Conservation (phyloP, 2,329 filamentous ascomycete species). For the Venturia effusa region DNA sequence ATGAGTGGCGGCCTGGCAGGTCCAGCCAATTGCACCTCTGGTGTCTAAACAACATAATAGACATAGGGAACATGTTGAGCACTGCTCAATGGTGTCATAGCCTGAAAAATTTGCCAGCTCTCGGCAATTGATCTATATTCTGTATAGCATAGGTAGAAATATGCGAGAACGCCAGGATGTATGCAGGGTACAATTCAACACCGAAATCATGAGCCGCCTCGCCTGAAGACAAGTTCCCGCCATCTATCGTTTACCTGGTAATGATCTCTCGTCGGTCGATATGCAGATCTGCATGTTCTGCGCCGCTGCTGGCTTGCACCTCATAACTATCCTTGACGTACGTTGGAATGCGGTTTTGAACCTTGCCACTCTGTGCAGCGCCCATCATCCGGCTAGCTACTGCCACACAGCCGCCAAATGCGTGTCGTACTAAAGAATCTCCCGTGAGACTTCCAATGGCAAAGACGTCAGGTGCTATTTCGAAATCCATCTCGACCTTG, state of each 20-base stretch:
- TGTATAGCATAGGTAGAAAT: neutral
- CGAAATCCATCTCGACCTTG: constrained; percentile 39
- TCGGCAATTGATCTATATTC: neutral
- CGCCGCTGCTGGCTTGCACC: constrained; percentile 4
- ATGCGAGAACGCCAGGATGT: neutral
- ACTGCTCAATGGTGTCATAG: no score
- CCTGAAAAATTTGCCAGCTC: no score
- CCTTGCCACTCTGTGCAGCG: neutral
- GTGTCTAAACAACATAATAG: no score
- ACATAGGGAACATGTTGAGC: no score
- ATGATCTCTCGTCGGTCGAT: constrained; percentile 5
- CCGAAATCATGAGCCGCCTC: neutral
- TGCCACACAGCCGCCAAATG: constrained; percentile 47
- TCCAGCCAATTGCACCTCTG: no score
- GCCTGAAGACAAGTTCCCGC: neutral
- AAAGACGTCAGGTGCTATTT: constrained; percentile 43
- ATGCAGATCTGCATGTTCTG: constrained; percentile 11
- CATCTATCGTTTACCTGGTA: neutral
- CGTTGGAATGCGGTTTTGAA: neutral
- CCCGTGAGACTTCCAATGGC: constrained; percentile 49
- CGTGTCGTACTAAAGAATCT: constrained; percentile 49
- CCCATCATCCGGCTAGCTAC: constrained; percentile 41
- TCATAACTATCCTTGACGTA: neutral
- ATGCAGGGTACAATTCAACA: neutral
- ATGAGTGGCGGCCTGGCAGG: no score